Evolutionary conservation across 352 stramenopile genomes (phyloP).

Genomic region (Phytophthora foliorum): DNA sequence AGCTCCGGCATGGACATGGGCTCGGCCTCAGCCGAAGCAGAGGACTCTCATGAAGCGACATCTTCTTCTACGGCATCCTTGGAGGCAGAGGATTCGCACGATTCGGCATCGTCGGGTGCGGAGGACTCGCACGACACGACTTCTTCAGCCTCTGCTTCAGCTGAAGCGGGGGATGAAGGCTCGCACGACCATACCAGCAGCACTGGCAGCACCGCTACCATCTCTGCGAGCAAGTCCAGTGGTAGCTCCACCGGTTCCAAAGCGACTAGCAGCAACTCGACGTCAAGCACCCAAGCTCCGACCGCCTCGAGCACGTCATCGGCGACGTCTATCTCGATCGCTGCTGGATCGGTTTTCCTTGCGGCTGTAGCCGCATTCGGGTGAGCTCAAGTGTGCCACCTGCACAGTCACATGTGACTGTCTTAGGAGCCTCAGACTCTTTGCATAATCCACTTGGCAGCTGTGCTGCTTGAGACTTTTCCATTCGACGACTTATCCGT

Average conservation of each 20-base stretch:
- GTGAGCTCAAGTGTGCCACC: slow-evolving; percentile 15
- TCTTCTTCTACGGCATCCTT: slow-evolving; percentile 5
- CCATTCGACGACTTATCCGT: neutral
- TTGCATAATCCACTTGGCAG: neutral
- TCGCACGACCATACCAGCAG: slow-evolving; percentile 11
- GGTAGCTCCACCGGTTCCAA: neutral
- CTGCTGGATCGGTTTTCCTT: slow-evolving; percentile 19
- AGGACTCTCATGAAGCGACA: slow-evolving; percentile 18
- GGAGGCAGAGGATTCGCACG: slow-evolving; percentile 15
- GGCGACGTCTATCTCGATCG: slow-evolving; percentile 5
- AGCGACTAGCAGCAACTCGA: slow-evolving; percentile 19
- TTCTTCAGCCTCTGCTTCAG: slow-evolving; percentile 7
- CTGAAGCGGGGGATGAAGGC: slow-evolving; percentile 10
- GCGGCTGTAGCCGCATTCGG: slow-evolving; percentile 16
- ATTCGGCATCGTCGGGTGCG: neutral
- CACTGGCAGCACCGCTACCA: neutral
- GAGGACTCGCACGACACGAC: slow-evolving; percentile 12
- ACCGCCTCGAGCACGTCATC: slow-evolving; percentile 15
- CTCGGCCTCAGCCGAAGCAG: slow-evolving; percentile 10
- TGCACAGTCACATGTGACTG: slow-evolving; percentile 8
- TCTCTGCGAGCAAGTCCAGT: neutral
- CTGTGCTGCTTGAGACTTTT: neutral
- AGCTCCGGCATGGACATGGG: slow-evolving; percentile 17
- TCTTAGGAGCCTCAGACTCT: neutral
- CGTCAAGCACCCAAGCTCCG: slow-evolving; percentile 10